Evolutionary conservation across 345 rosid genomes (phyloP), one percentile per base, ranked within the genome.

Genomic region (Raphanus sativus): DNA sequence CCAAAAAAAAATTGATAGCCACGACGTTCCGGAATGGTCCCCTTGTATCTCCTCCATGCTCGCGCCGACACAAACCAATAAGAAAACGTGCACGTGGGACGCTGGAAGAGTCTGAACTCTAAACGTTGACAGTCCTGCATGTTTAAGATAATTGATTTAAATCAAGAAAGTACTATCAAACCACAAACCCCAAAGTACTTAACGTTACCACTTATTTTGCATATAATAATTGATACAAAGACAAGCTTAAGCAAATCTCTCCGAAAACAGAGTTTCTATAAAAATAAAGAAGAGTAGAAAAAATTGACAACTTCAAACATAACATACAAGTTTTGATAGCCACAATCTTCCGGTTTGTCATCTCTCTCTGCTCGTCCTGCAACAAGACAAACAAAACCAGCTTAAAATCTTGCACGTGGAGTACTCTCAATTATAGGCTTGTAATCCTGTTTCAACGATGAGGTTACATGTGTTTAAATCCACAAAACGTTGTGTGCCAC

Each of bases 381-480:
- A 2, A 48, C 17, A n/a, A 48, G 55, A 48, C 55, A 48, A 48
- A 48, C 55, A 48, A 48, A 48, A 48, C 55, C 55, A n/a, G 17
- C 55, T 48, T n/a, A 48, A 48, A 45, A 3, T 38, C 85, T 34
- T 42, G n/a, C 50, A 42, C 52, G 52, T 42, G 52, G 15, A 42
- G 12, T 42, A 12, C 15, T 42, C 16, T 42, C 52, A 36, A 8
- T 36, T 21, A 21, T 5, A 33, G 40, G 40, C 2, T 8, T 10
- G 1, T 34, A 34, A 36, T 9, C 42, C 8, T 8, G 42, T 36
- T 36, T 36, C 42, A 42, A 42, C 52, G 52, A 42, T 11, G 5
- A 15, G 12, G 15, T 42, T 42, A 42, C 52, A 42, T 40, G 12
- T 42, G 52, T 11, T 42, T 42, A 42, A 12, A 42, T 42, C 52